phyloP scores from a whole-genome alignment of 352 stramenopile species.

The Phytophthora citrophthora region DNA sequence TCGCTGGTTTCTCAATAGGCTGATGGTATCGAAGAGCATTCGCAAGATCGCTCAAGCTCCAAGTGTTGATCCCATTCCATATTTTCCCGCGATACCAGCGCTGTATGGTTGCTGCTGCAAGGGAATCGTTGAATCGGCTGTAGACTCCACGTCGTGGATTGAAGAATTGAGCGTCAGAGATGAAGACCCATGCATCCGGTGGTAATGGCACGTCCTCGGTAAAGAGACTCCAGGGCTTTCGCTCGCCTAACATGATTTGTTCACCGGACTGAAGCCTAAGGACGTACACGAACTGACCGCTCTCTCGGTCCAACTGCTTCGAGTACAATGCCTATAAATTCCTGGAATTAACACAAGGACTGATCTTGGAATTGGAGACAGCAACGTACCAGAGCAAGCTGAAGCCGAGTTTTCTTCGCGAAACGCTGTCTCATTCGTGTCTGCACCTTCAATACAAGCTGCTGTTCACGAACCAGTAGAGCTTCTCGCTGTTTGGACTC shows the following conservation, averaged over 20 bases:
- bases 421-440: slow-evolving; percentile 38
- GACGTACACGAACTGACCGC: slow-evolving; percentile 45
- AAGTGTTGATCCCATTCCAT: slow-evolving; percentile 58
- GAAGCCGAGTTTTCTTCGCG: slow-evolving; percentile 35
- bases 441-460: slow-evolving; percentile 44
- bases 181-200: slow-evolving; percentile 49
- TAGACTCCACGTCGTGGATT: slow-evolving; percentile 50
- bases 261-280: slow-evolving; percentile 7
- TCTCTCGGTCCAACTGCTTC: slow-evolving; percentile 47
- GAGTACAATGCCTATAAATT: slow-evolving; percentile 44
- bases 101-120: slow-evolving; percentile 50
- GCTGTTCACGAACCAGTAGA: slow-evolving; percentile 14
- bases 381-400: slow-evolving; percentile 43
- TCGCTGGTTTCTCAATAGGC: slow-evolving; percentile 16
- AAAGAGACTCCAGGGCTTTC: slow-evolving; percentile 58
- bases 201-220: slow-evolving; percentile 50
- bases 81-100: slow-evolving; percentile 59
- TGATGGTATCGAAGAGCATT: slow-evolving; percentile 52
- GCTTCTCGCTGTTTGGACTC: not conserved
- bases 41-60: slow-evolving; percentile 43
- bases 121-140: slow-evolving; percentile 46
- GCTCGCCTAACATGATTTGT: slow-evolving; percentile 14
- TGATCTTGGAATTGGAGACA: too few relatives aligned
- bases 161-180: slow-evolving; percentile 36
- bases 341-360: not conserved